Evolutionary conservation across 805 yeast genomes (phyloP), one percentile per base, ranked within the genome.

Genomic region (Wickerhamiella australiensis): DNA sequence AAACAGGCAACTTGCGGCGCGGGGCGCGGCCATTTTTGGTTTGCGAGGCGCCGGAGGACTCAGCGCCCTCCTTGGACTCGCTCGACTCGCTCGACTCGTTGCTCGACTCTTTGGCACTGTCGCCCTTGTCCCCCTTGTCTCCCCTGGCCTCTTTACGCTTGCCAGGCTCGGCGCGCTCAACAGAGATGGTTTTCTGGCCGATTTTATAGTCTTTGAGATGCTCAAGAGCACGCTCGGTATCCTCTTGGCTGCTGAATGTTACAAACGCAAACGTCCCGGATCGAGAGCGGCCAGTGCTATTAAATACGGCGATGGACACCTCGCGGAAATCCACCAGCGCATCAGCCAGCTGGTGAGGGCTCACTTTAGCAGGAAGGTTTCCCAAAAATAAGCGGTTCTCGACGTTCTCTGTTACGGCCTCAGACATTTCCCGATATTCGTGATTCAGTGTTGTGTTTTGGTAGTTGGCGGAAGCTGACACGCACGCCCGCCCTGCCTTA

Each of bases 1-100:
- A 78, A 15, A 64, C 65, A 46, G 72, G 62, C 25, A 67, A 63
- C 33, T 53, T 35, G 47, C 13, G 48, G 50, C 51, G 54, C 21
- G 52, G 53, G 9, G 36, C 26, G 18, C 51, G 46, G 33, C 23
- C 45, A 31, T 46, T 54, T 15, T 50, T 2, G 48, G 45, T 31
- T n/a, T 17, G 26, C 18, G 42, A 35, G 26, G 17, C 27, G 27
- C 40, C 31, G 27, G 27, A 25, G 6, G n/a, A n/a, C n/a, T n/a
- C n/a, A n/a, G n/a, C n/a, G n/a, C n/a, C 29, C 25, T 13, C 31
- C 4, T 45, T 35, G 22, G 27, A 3, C 29, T 31, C 31, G 11
- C 11, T 26, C 9, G 29, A 11, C 29, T 13, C 49, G 5, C 22
- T 25, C n/a, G n/a, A n/a, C n/a, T n/a, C n/a, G n/a, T n/a, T n/a